Conservation (phyloP, 2,329 filamentous ascomycete species). For the Aschersonia sp. region DNA sequence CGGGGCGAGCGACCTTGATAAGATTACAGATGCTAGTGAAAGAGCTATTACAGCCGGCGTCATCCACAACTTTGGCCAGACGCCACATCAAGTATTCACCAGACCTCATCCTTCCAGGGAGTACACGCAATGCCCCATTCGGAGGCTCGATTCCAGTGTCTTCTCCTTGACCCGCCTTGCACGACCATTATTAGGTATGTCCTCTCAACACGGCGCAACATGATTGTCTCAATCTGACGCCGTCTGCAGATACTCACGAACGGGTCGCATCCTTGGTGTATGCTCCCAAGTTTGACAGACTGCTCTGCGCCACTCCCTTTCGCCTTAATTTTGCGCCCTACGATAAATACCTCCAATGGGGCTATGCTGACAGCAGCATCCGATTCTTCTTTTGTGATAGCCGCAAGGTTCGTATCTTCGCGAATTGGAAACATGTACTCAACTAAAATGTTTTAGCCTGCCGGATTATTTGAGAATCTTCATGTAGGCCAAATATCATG, state of each 20-base stretch:
- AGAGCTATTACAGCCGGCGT: constrained; percentile 81
- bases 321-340: constrained; percentile 81
- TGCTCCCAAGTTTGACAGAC: constrained; percentile 63
- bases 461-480: constrained; percentile 85
- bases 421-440: not conserved
- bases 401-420: constrained; percentile 41
- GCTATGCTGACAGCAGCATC: constrained; percentile 82
- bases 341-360: constrained; percentile 92
- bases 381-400: constrained; percentile 80
- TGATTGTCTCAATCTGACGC: not conserved
- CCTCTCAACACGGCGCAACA: not conserved
- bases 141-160: constrained; percentile 63
- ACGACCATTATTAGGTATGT: constrained; percentile 55
- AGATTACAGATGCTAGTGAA: constrained; percentile 78
- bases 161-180: constrained; percentile 65
- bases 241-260: constrained; percentile 47
- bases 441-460: constrained; percentile 29
- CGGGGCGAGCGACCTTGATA: constrained; percentile 82
- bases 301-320: constrained; percentile 74
- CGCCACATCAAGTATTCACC: constrained; percentile 84
- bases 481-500: constrained; percentile 82
- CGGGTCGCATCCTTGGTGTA: constrained; percentile 67
- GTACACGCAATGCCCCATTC: constrained; percentile 45
- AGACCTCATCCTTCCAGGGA: constrained; percentile 69
- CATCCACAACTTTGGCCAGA: constrained; percentile 98